Conservation (phyloP, 805 yeast genomes). For the Ogataea pini region DNA sequence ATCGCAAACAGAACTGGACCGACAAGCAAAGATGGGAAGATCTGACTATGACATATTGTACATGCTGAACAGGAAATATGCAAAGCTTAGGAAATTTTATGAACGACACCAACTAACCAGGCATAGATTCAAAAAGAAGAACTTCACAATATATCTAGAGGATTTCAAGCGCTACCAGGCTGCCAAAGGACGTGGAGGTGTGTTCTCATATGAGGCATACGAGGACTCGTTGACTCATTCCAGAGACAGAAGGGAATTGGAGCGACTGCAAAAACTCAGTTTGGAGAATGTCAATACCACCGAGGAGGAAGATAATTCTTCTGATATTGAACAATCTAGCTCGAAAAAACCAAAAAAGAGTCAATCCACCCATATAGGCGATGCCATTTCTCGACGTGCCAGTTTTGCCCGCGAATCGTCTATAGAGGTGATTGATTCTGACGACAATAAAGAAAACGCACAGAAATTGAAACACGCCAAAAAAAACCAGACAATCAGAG, state of each 20-base stretch:
- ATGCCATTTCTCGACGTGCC: too few relatives aligned
- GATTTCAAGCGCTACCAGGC: conserved; percentile 32
- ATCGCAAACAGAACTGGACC: conserved; percentile 28
- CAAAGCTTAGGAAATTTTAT: conserved; percentile 29
- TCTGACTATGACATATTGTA: conserved; percentile 31
- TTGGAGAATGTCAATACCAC: conserved; percentile 22
- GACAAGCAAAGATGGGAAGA: conserved; percentile 19
- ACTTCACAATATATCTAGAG: conserved; percentile 31
- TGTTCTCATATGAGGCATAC: conserved; percentile 26
- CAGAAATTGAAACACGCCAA: too few relatives aligned
- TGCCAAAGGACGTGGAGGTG: conserved; percentile 27
- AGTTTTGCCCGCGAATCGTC: too few relatives aligned
- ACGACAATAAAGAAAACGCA: conserved; percentile 2
- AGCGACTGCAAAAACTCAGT: conserved; percentile 13
- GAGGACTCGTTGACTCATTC: conserved; percentile 20
- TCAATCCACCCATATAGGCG: too few relatives aligned
- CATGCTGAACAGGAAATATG: conserved; percentile 33
- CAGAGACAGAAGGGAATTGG: conserved; percentile 16
- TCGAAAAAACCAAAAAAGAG: neutral
- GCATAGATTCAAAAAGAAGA: conserved; percentile 34
- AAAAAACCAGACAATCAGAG: neutral
- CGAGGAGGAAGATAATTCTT: conserved; percentile 17
- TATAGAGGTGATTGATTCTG: conserved; percentile 1
- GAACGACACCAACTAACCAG: conserved; percentile 26
- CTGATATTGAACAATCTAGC: conserved; percentile 3